Percentiles rank a stretch among this genome's conserved stretches.
phyloP scores from a whole-genome alignment of 2,329 filamentous ascomycete species.

The Penicillium sp. region DNA sequence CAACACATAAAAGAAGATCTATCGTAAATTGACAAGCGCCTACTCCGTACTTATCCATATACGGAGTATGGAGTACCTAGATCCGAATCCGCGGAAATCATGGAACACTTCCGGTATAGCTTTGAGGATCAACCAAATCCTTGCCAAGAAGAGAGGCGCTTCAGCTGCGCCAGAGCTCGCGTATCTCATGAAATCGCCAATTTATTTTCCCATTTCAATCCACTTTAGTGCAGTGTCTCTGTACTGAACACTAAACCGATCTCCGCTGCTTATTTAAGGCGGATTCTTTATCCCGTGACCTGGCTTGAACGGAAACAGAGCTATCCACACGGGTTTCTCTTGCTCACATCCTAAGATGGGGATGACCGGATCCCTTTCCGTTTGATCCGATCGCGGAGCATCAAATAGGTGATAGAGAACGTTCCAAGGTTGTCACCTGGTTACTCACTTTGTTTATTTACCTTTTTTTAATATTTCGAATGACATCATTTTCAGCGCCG shows the following conservation, averaged over 20 bases:
- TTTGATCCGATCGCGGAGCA: constrained; percentile 5
- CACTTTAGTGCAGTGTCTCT: neutral
- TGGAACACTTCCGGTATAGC: neutral
- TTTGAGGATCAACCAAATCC: neutral
- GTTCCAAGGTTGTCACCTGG: neutral
- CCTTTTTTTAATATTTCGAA: neutral
- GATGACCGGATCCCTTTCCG: constrained; percentile 8
- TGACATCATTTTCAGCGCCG: neutral
- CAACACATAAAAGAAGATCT: neutral
- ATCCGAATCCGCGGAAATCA: neutral
- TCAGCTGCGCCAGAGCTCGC: constrained; percentile 3
- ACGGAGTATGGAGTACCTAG: neutral
- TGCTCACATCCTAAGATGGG: neutral
- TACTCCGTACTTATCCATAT: neutral
- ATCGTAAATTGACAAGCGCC: constrained; percentile 1
- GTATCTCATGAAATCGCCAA: neutral
- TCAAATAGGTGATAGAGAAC: constrained; percentile 2
- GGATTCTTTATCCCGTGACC: constrained; percentile 1
- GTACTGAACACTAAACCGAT: constrained; percentile 5
- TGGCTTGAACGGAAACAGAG: neutral
- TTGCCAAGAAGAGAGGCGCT: neutral
- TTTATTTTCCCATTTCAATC: neutral
- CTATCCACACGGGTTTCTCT: neutral
- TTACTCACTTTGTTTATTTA: neutral
- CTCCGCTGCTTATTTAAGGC: constrained; percentile 9